Evolutionary conservation across 2,329 filamentous ascomycete species (phyloP).

Genomic region (Westerdykella sp.): DNA sequence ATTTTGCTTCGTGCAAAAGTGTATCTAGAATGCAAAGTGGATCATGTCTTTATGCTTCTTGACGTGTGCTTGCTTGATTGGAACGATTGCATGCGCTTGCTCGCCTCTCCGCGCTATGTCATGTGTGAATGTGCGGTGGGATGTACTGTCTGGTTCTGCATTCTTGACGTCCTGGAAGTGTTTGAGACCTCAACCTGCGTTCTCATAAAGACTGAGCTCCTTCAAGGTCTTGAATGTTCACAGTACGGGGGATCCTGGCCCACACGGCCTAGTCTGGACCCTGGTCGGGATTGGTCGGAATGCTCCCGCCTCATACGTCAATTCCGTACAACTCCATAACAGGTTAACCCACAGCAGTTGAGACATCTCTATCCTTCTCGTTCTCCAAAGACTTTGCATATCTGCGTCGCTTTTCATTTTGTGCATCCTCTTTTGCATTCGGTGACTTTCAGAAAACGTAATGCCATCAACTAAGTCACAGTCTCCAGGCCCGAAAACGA

Average conservation of each 20-base stretch:
- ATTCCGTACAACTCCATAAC: conserved; percentile 25
- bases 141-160: too few relatives aligned
- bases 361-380: background rate
- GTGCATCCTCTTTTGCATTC: background rate
- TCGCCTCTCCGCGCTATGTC: too few relatives aligned
- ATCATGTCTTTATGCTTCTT: too few relatives aligned
- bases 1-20: too few relatives aligned
- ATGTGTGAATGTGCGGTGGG: too few relatives aligned
- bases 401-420: background rate
- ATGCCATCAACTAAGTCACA: conserved; percentile 20
- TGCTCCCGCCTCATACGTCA: conserved; percentile 32
- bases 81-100: too few relatives aligned
- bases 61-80: too few relatives aligned
- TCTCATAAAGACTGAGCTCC: too few relatives aligned
- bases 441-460: background rate
- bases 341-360: conserved; percentile 12
- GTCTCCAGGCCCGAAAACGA: conserved; percentile 19
- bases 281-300: background rate
- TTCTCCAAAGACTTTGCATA: background rate
- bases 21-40: too few relatives aligned
- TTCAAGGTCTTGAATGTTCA: background rate
- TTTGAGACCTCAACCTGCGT: too few relatives aligned
- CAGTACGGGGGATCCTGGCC: conserved; percentile 2
- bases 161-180: too few relatives aligned
- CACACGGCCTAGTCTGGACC: background rate